Evolutionary conservation across 2,329 filamentous ascomycete genomes (phyloP).

Genomic region (Aspergillus unguis): DNA sequence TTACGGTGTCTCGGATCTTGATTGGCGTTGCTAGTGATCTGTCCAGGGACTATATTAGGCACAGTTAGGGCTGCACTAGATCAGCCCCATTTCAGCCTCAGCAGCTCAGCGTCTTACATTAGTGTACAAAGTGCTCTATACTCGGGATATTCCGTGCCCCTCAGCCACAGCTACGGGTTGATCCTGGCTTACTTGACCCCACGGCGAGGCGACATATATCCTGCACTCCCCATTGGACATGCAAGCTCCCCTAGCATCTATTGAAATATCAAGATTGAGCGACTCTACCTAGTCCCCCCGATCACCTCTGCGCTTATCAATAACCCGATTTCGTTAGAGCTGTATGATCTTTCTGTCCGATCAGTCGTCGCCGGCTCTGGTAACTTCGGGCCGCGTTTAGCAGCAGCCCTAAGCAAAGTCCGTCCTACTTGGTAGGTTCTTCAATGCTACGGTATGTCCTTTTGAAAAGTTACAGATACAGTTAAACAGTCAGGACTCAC

Average conservation of each 20-base stretch:
- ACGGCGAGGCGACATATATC: background rate
- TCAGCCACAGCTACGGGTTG: background rate
- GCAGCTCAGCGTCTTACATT: no score
- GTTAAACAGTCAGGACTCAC: conserved; percentile 1
- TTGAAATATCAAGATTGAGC: background rate
- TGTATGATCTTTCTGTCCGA: background rate
- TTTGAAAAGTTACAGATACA: background rate
- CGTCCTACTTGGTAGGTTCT: background rate
- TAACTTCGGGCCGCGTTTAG: background rate
- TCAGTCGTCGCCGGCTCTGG: background rate
- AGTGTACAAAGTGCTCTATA: no score
- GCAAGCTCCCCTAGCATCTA: background rate
- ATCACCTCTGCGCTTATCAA: background rate
- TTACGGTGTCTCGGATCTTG: no score
- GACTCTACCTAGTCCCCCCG: background rate
- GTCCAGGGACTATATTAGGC: no score
- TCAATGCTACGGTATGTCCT: background rate
- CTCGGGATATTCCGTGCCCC: background rate
- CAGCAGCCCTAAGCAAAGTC: background rate
- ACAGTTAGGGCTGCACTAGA: background rate
- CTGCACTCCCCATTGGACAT: background rate
- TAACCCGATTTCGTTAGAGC: background rate
- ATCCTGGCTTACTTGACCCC: background rate
- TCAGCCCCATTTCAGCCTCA: background rate
- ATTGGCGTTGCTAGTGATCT: no score